phyloP scores from a whole-genome alignment of 1,284 basidiomycete species.

The Fomitopsis betulina region DNA sequence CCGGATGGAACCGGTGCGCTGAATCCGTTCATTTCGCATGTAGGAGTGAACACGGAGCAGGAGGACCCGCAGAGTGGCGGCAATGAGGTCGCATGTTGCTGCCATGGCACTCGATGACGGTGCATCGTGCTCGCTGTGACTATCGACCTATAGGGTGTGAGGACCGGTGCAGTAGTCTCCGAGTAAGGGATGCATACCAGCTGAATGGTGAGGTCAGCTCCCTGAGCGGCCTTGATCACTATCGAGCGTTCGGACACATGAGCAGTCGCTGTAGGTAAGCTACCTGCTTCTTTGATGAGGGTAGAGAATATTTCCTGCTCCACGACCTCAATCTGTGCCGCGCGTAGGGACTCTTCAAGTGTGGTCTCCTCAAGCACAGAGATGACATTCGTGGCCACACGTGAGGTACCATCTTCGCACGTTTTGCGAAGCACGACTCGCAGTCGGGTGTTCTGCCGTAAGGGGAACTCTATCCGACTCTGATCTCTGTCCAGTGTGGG shows the following conservation, averaged over 20 bases:
- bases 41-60: conserved; percentile 58
- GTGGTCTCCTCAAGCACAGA: conserved; percentile 29
- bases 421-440: conserved; percentile 46
- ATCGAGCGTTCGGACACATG: conserved; percentile 73
- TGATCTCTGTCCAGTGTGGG: conserved; percentile 41
- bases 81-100: conserved; percentile 67
- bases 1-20: conserved; percentile 27
- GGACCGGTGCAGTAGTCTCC: neutral
- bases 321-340: conserved; percentile 65
- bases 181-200: conserved; percentile 37
- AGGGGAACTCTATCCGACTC: conserved; percentile 54
- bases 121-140: conserved; percentile 8
- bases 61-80: conserved; percentile 55
- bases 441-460: conserved; percentile 54
- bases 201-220: conserved; percentile 64
- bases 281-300: conserved; percentile 68
- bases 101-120: conserved; percentile 3
- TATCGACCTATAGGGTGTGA: conserved; percentile 20
- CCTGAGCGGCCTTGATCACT: conserved; percentile 66
- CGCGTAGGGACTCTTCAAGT: conserved; percentile 47
- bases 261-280: conserved; percentile 65
- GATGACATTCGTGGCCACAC: conserved; percentile 35
- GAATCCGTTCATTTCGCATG: conserved; percentile 47
- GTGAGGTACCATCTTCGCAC: conserved; percentile 28
- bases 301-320: conserved; percentile 75